Conservation (phyloP, 2,329 filamentous ascomycete species). For the Fusarium sp. region DNA sequence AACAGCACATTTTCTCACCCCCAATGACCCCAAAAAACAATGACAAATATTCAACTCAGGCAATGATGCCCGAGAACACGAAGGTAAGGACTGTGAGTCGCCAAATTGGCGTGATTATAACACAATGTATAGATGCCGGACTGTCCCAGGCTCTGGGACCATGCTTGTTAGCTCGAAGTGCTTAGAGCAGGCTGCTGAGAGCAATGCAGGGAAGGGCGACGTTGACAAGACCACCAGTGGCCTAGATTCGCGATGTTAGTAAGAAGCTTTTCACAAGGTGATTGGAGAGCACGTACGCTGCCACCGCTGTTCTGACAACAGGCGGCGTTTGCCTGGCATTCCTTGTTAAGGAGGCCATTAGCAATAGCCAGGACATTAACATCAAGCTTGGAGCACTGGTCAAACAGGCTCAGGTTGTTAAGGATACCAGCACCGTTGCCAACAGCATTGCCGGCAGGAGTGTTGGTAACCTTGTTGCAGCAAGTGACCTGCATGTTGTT, state of each 20-base stretch:
- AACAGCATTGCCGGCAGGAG: neutral
- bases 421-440: neutral
- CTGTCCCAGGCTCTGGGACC: neutral
- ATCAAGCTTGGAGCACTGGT: constrained; percentile 2
- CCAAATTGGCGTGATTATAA: neutral
- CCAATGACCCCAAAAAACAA: neutral
- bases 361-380: neutral
- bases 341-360: constrained; percentile 2
- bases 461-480: constrained; percentile 7
- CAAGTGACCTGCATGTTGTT: constrained; percentile 3
- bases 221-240: neutral
- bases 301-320: neutral
- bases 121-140: neutral
- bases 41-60: neutral
- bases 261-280: accelerated
- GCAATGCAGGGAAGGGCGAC: neutral
- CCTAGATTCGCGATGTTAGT: neutral
- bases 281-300: neutral
- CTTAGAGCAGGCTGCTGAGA: neutral
- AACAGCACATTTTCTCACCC: neutral
- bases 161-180: neutral
- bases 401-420: neutral
- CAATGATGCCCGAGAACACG: neutral
- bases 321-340: constrained; percentile 3
- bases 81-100: neutral